Evolutionary conservation across 2,329 filamentous ascomycete species (phyloP), one percentile per base, ranked within the genome.

Genomic region (Huntiella decipiens): DNA sequence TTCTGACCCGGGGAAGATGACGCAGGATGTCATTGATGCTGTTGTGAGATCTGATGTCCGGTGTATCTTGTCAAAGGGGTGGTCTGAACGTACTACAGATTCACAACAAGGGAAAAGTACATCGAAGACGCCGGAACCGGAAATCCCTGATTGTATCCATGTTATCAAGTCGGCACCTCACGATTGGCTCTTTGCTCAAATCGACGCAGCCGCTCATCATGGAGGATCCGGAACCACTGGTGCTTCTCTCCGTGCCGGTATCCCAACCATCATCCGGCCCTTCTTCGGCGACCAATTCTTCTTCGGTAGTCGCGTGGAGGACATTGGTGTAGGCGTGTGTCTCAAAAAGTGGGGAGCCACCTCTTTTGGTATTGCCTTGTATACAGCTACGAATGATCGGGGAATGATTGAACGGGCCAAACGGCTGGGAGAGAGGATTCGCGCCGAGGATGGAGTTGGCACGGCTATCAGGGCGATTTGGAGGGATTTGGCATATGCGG

Each of bases 241-340:
- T 2, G 91, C 91, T 1, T 93, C 85, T 59, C 66, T 98, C 42
- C 73, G 91, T 44, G 87, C 87, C 0, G 91, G 91, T 2, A 75
- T 94, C 4, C 91, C 91, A 0, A 96, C 91, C 0, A 87, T 98
- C 52, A 82, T 96, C 57, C 83, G 88, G 51, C 91, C 91, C 0
- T 98, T 96, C 66, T 98, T 98, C 57, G 91, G 91, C 4, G 91
- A 98, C 55, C 91, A 98, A 58, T 95, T 82, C 68, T 98, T 98
- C 67, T 96, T 93, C 55, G 91, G 86, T 5, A 74, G 71, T 28
- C 73, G 91, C 3, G 82, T 96, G 1, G 86, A 96, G 59, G 88
- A 96, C 56, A 68, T 98, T 4, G 88, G 91, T 0, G 91, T 96
- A 2, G 91, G 91, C 0, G 78, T 94, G 15, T 84, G 79, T 56